phyloP scores from a whole-genome alignment of 306 rosid species.

The Vicia sativa region DNA sequence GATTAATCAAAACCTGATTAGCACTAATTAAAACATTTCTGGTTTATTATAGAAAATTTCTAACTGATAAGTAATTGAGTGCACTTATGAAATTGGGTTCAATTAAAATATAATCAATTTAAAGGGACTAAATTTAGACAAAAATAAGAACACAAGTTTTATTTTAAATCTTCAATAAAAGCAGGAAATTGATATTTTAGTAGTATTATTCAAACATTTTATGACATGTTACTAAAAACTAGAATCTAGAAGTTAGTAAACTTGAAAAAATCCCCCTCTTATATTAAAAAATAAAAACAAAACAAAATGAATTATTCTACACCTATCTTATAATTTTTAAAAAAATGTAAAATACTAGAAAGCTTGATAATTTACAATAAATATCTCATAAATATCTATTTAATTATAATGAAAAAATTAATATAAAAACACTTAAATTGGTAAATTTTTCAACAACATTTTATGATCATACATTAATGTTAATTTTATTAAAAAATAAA shows the following conservation, averaged over 20 bases:
- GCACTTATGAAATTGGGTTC: no score
- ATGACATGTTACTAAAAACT: conserved; percentile 28
- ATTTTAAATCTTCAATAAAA: no score
- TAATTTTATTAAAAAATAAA: no score
- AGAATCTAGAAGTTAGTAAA: no score
- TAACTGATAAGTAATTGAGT: not conserved
- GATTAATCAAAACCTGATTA: conserved; percentile 5
- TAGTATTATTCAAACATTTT: conserved; percentile 31
- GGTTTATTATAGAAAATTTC: not conserved
- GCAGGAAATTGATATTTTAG: conserved; percentile 52
- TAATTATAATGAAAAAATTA: no score
- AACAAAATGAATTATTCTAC: not conserved
- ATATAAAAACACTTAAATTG: no score
- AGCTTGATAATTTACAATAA: not conserved
- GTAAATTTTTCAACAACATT: no score
- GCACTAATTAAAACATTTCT: conserved; percentile 36
- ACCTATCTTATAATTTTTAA: not conserved
- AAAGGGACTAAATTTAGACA: no score
- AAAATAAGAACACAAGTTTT: no score
- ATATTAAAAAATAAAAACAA: not conserved
- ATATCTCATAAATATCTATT: no score
- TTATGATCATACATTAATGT: no score
- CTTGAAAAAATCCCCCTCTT: not conserved
- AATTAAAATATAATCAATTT: no score
- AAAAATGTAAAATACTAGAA: not conserved